Evolutionary conservation across 2,329 filamentous ascomycete genomes (phyloP).

Genomic region (Lachnellula hyalina): DNA sequence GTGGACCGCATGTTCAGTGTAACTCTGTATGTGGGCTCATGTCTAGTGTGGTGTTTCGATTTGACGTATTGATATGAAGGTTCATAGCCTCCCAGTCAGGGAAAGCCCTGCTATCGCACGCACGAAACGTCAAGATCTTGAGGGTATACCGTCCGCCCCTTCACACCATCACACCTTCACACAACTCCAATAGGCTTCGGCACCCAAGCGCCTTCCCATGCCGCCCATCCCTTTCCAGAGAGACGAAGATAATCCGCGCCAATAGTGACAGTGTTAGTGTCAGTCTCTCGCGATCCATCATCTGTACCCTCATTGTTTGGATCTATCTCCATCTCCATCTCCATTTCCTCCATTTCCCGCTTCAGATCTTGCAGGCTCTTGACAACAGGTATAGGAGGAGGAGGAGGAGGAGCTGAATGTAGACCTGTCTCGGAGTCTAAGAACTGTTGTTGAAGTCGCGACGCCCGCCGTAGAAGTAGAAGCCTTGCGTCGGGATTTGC

Average conservation of each 20-base stretch:
- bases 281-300: not conserved
- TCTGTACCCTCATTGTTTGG: slow-evolving; percentile 4
- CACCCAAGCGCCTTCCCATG: slow-evolving; percentile 48
- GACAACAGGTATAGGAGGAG: not conserved
- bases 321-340: slow-evolving; percentile 17
- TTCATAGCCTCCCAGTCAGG: too few relatives aligned
- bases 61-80: too few relatives aligned
- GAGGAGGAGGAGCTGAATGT: too few relatives aligned
- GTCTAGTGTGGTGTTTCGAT: too few relatives aligned
- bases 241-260: slow-evolving; percentile 1
- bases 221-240: slow-evolving; percentile 39
- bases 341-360: slow-evolving; percentile 17
- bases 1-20: too few relatives aligned
- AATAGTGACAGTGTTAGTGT: not conserved
- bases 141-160: too few relatives aligned
- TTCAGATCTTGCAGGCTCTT: slow-evolving; percentile 16
- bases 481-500: slow-evolving; percentile 12
- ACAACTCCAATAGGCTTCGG: slow-evolving; percentile 54
- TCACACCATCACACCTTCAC: slow-evolving; percentile 25
- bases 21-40: too few relatives aligned
- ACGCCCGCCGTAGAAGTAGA: slow-evolving; percentile 15
- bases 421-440: slow-evolving; percentile 12
- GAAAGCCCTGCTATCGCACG: too few relatives aligned
- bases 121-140: too few relatives aligned
- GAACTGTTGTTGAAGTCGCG: slow-evolving; percentile 41